Conservation (phyloP, 371 early-diverging fungal species). For the Mucor sp. region DNA sequence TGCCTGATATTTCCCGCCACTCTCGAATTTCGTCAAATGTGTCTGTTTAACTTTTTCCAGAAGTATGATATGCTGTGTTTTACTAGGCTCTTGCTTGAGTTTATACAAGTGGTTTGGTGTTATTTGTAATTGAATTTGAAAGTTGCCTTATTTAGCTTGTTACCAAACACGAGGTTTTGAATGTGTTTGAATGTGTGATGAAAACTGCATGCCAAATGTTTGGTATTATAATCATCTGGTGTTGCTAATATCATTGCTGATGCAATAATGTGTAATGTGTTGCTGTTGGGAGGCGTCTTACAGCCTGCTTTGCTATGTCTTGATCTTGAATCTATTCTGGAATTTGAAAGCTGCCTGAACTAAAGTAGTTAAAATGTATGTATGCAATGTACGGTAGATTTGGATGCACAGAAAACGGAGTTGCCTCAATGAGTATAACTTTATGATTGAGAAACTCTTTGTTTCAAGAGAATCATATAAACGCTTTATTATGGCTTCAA, state of each 20-base stretch:
- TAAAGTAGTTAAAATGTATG: neutral
- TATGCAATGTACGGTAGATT: neutral
- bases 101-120: too few relatives aligned
- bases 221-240: neutral
- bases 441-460: neutral
- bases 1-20: too few relatives aligned
- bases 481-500: neutral
- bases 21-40: too few relatives aligned
- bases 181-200: neutral
- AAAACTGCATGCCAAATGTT: neutral
- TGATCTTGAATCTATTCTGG: too few relatives aligned
- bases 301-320: too few relatives aligned
- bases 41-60: neutral
- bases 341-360: neutral
- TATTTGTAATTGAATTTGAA: neutral
- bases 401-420: conserved; percentile 2
- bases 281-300: neutral
- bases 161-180: neutral
- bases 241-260: neutral
- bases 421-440: neutral
- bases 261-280: neutral
- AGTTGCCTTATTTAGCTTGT: neutral
- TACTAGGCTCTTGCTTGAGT: too few relatives aligned
- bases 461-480: neutral
- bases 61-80: too few relatives aligned